A percentile compares a stretch with the other conserved stretches of the same genome.
phyloP scores from a whole-genome alignment of 192 early-diverging fungal species.

The Linnemannia exigua region DNA sequence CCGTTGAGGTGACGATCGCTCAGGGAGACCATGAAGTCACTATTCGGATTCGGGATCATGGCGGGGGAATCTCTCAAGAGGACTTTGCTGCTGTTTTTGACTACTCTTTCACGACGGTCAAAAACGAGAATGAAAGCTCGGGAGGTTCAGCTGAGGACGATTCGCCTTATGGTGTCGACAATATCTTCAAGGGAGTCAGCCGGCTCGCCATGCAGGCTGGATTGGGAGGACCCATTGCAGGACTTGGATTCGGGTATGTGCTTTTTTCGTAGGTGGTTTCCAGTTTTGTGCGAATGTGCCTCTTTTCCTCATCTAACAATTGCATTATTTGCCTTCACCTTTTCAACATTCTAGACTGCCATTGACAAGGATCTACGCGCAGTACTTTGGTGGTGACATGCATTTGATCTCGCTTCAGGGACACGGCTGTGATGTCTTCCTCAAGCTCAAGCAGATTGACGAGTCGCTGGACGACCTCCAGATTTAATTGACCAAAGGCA shows the following conservation, averaged over 20 bases:
- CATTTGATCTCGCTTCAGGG: constrained; percentile 87
- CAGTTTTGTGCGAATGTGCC: not conserved
- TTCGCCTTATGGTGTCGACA: constrained; percentile 51
- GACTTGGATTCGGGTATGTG: constrained; percentile 65
- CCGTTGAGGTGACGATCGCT: constrained; percentile 89
- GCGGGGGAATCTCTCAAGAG: constrained; percentile 87
- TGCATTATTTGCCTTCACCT: not conserved
- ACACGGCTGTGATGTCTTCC: constrained; percentile 94
- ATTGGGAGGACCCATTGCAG: constrained; percentile 93
- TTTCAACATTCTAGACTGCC: constrained; percentile 81
- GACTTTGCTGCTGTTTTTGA: constrained; percentile 89
- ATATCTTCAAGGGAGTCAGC: constrained; percentile 81
- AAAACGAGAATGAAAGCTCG: constrained; percentile 66
- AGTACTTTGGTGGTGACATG: constrained; percentile 94
- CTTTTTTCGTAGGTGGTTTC: too few relatives aligned
- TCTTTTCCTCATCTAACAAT: not conserved
- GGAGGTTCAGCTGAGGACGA: constrained; percentile 28
- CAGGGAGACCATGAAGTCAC: constrained; percentile 83
- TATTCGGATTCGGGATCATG: constrained; percentile 91
- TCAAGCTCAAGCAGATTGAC: constrained; percentile 90
- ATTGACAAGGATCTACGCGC: constrained; percentile 88
- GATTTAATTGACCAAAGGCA: constrained; percentile 44
- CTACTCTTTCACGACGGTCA: constrained; percentile 93
- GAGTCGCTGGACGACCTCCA: constrained; percentile 66
- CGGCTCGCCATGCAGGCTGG: constrained; percentile 89